Evolutionary conservation across 805 yeast genomes (phyloP).

Genomic region (Cyberlindnera euphorbiiphila): DNA sequence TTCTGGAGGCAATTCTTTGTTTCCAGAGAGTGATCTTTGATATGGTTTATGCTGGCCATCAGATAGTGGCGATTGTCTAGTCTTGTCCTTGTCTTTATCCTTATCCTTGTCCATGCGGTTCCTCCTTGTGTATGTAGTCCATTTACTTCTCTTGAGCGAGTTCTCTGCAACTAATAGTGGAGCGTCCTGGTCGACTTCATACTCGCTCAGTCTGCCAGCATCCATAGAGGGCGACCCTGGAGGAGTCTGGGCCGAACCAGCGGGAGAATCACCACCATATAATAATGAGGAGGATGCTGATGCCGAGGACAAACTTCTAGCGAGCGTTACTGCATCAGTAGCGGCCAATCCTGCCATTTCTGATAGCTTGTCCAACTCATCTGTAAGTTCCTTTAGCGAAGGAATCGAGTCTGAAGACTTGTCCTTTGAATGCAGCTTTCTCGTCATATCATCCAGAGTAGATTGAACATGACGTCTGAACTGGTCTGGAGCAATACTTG

Average conservation of each 20-base stretch:
- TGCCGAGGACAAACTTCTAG: constrained; percentile 71
- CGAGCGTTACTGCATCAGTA: constrained; percentile 78
- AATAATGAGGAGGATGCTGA: constrained; percentile 45
- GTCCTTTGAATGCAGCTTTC: constrained; percentile 13
- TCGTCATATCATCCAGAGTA: constrained; percentile 29
- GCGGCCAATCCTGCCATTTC: constrained; percentile 76
- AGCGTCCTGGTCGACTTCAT: constrained; percentile 26
- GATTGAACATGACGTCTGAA: constrained; percentile 62
- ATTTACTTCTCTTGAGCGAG: constrained; percentile 42
- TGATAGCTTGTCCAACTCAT: constrained; percentile 69
- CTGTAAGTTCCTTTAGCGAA: constrained; percentile 66
- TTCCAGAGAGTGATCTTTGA: constrained; percentile 1
- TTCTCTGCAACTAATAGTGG: constrained; percentile 25
- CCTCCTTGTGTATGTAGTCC: constrained; percentile 48
- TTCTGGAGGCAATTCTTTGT: constrained; percentile 6
- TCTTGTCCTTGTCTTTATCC: constrained; percentile 4
- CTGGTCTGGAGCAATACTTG: constrained; percentile 91
- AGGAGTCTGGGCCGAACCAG: constrained; percentile 1
- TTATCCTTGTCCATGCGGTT: constrained; percentile 19
- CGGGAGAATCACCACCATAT: constrained; percentile 9
- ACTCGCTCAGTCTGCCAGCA: constrained; percentile 6
- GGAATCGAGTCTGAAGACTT: constrained; percentile 38
- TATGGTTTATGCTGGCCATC: constrained; percentile 10
- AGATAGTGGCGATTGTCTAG: constrained; percentile 16
- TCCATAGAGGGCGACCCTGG: not conserved